Evolutionary conservation across 768 basidiomycete genomes (phyloP).

Genomic region (Hemileccinum rubropunctum): DNA sequence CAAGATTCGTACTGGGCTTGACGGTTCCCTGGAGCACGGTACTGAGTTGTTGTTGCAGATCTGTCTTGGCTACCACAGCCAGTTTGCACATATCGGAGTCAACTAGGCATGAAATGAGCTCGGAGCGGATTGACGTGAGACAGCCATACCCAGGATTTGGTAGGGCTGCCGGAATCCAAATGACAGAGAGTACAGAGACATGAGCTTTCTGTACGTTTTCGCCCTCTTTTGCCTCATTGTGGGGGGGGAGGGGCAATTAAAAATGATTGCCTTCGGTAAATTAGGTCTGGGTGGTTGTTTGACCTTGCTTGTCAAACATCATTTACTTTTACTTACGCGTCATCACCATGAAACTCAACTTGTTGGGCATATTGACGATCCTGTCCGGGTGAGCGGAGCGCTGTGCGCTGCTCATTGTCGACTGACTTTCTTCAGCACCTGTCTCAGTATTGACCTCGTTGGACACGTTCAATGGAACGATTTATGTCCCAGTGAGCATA

Average conservation of each 20-base stretch:
- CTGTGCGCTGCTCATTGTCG: background rate
- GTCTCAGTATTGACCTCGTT: conserved; percentile 50
- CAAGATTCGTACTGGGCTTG: conserved; percentile 76
- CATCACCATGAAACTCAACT: conserved; percentile 16
- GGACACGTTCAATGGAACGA: conserved; percentile 72
- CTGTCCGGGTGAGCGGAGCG: conserved; percentile 13
- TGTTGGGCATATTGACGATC: conserved; percentile 7
- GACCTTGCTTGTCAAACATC: conserved; percentile 8
- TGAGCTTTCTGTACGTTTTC: conserved; percentile 91
- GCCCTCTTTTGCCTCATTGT: conserved; percentile 98
- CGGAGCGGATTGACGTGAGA: background rate
- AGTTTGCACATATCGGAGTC: conserved; percentile 82
- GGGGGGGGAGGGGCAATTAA: conserved; percentile 9
- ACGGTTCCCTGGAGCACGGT: conserved; percentile 81
- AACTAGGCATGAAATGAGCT: conserved; percentile 45
- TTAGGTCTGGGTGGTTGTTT: conserved; percentile 20
- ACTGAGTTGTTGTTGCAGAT: conserved; percentile 71
- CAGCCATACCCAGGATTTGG: conserved; percentile 75
- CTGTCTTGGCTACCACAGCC: conserved; percentile 65
- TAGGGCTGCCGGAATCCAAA: conserved; percentile 95
- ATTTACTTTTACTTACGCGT: background rate
- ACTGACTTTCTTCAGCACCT: conserved; percentile 11
- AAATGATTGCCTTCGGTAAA: too few relatives aligned
- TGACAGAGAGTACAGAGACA: conserved; percentile 81
- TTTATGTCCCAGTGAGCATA: conserved; percentile 54